These are phyloP conservation scores for Eucalyptus sideroxylon DNA, from an alignment of 345 rosid species.

Conservation along the genomic window DNA sequence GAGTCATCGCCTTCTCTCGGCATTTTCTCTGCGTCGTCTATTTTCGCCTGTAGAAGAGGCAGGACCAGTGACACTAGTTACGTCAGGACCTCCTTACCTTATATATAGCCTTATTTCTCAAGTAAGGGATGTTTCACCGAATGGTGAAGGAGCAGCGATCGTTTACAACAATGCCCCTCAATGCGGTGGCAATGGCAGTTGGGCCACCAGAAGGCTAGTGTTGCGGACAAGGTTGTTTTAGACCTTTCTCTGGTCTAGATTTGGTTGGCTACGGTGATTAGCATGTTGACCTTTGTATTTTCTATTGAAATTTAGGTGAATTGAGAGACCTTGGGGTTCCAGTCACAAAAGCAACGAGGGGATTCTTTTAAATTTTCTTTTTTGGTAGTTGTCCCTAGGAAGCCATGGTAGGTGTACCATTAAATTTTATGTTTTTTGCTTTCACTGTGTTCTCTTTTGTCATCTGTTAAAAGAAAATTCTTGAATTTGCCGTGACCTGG, in stretches of 20 bases:
- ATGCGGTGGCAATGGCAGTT: neutral
- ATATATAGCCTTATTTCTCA: constrained; percentile 15
- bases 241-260: neutral
- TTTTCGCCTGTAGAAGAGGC: neutral
- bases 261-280: neutral
- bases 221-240: neutral
- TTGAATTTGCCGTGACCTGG: neutral
- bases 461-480: neutral
- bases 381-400: constrained; percentile 3
- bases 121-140: constrained; percentile 16
- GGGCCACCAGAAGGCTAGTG: neutral
- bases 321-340: neutral
- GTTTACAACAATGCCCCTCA: neutral
- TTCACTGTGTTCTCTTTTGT: neutral
- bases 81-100: neutral
- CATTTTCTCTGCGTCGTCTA: constrained; percentile 15
- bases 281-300: neutral
- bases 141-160: neutral
- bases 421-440: constrained; percentile 8
- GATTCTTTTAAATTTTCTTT: neutral
- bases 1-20: constrained; percentile 36
- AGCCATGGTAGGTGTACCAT: constrained; percentile 38
- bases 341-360: neutral
- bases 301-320: neutral
- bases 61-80: neutral